Evolutionary conservation across 2,329 filamentous ascomycete genomes (phyloP).

Genomic region (Ophiosphaerella korrae): DNA sequence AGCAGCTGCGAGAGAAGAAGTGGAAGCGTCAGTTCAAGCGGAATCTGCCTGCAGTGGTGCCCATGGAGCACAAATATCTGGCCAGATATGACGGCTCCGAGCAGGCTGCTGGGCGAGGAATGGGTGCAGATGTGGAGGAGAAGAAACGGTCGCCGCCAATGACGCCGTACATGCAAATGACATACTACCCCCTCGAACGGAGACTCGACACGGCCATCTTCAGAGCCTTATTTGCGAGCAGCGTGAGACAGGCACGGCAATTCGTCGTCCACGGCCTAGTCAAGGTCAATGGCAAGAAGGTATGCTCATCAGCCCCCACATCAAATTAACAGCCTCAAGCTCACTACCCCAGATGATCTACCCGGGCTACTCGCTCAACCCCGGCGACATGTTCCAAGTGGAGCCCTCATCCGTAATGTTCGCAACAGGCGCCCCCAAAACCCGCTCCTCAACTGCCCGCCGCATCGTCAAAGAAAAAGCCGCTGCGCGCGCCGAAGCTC

Average conservation of each 20-base stretch:
- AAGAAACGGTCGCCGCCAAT: slow-evolving; percentile 43
- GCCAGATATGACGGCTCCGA: slow-evolving; percentile 81
- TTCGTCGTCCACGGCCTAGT: slow-evolving; percentile 93
- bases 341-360: slow-evolving; percentile 73
- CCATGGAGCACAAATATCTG: slow-evolving; percentile 82
- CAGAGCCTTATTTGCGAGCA: slow-evolving; percentile 91
- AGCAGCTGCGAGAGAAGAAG: slow-evolving; percentile 88
- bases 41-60: slow-evolving; percentile 78
- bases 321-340: neutral
- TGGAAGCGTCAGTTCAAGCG: slow-evolving; percentile 93
- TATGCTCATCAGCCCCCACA: slow-evolving; percentile 44
- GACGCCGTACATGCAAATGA: slow-evolving; percentile 96
- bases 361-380: slow-evolving; percentile 92
- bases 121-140: slow-evolving; percentile 58
- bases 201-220: slow-evolving; percentile 94
- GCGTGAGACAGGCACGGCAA: slow-evolving; percentile 87
- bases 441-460: slow-evolving; percentile 35
- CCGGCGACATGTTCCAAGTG: slow-evolving; percentile 97
- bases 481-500: slow-evolving; percentile 34
- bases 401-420: slow-evolving; percentile 86
- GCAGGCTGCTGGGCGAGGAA: slow-evolving; percentile 81
- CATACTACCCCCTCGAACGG: slow-evolving; percentile 87
- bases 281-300: slow-evolving; percentile 95
- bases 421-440: slow-evolving; percentile 78
- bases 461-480: slow-evolving; percentile 36